phyloP scores from a whole-genome alignment of 257 asterid species.

The Ballota nigra region DNA sequence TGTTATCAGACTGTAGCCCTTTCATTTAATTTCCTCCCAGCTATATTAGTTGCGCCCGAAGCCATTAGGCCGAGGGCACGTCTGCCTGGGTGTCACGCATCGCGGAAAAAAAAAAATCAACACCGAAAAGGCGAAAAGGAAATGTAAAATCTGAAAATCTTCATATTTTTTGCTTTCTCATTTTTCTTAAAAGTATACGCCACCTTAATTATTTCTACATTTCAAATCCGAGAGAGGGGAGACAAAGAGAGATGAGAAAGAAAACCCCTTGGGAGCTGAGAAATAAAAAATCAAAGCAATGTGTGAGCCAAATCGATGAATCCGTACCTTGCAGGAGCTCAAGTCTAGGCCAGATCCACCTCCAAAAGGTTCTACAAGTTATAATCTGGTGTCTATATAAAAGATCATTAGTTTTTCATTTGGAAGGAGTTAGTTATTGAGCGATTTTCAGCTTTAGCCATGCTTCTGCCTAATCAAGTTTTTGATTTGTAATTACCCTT shows the following conservation, averaged over 20 bases:
- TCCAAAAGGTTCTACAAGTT: constrained; percentile 19
- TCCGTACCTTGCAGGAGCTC: constrained; percentile 4
- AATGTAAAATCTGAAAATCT: not conserved
- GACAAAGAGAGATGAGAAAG: not conserved
- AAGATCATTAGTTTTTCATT: not conserved
- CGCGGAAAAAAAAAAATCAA: not conserved
- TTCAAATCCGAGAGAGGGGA: constrained; percentile 6
- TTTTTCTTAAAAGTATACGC: not conserved
- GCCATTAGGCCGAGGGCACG: no score
- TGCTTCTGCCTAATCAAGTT: not conserved
- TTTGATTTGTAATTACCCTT: not conserved
- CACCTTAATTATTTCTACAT: not conserved
- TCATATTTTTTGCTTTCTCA: not conserved
- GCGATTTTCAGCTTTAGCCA: not conserved
- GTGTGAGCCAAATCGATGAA: constrained; percentile 1
- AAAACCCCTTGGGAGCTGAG: constrained; percentile 12
- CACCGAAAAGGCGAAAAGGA: no score
- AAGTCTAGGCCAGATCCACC: constrained; percentile 10
- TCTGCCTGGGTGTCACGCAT: no score
- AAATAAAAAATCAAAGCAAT: constrained; percentile 1
- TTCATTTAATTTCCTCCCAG: not conserved
- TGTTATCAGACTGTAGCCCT: not conserved
- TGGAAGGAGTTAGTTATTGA: not conserved
- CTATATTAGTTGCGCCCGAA: no score
- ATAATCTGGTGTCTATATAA: not conserved